Conservation (phyloP, 768 basidiomycete genomes). For the Asterophora lycoperdoides region DNA sequence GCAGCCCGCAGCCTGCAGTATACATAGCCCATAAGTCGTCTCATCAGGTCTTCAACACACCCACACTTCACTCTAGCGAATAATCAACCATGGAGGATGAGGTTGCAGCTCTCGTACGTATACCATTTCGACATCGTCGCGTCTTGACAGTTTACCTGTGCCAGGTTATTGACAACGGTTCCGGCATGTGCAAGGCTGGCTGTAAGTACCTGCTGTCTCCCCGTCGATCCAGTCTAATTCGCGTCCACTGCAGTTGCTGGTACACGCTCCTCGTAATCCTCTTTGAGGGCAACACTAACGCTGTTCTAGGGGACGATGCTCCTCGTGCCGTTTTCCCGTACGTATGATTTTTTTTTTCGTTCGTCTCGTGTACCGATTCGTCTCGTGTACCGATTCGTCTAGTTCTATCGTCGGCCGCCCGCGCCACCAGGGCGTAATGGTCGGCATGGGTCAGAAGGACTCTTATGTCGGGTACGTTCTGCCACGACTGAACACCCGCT, state of each 20-base stretch:
- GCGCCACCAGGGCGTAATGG: slow-evolving; percentile 94
- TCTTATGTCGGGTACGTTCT: slow-evolving; percentile 83
- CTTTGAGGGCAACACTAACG: slow-evolving; percentile 2
- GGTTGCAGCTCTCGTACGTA: slow-evolving; percentile 44
- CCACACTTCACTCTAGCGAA: slow-evolving; percentile 25
- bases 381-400: slow-evolving; percentile 6
- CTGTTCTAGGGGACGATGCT: slow-evolving; percentile 73
- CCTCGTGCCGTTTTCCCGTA: slow-evolving; percentile 95
- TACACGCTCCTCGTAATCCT: slow-evolving; percentile 24
- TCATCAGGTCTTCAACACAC: slow-evolving; percentile 12
- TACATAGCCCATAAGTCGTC: slow-evolving; percentile 13
- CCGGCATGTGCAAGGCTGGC: slow-evolving; percentile 99
- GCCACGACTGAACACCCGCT: slow-evolving; percentile 3
- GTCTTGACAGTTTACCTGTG: slow-evolving; percentile 1
- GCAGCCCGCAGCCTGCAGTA: slow-evolving; percentile 25
- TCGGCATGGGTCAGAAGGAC: slow-evolving; percentile 96
- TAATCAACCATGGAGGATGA: slow-evolving; percentile 44
- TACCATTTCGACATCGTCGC: slow-evolving; percentile 27
- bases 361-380: no score
- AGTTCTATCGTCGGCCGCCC: slow-evolving; percentile 94
- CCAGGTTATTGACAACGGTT: slow-evolving; percentile 89
- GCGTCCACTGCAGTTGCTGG: slow-evolving; percentile 52
- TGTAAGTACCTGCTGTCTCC: slow-evolving; percentile 50
- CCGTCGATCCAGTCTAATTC: slow-evolving; percentile 18
- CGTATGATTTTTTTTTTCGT: slow-evolving; percentile 29